Conservation (phyloP, 495 filamentous ascomycete species). For the Rhypophila decipiens region DNA sequence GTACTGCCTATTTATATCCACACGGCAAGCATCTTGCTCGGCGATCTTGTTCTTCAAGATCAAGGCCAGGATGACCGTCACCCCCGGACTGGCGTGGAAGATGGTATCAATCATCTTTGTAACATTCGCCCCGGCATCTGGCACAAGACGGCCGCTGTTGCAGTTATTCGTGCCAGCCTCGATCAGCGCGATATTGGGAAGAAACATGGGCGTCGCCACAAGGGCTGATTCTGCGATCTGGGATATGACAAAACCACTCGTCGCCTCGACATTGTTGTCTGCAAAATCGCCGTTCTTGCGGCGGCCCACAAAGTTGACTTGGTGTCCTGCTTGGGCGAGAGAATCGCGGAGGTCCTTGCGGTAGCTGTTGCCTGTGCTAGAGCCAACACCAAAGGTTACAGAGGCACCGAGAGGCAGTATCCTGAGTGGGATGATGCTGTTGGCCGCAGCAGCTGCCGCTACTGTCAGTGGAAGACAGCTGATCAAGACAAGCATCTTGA, state of each 20-base stretch:
- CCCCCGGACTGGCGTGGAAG: constrained; percentile 29
- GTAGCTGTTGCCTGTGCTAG: constrained; percentile 48
- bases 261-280: constrained; percentile 34
- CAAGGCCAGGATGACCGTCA: constrained; percentile 41
- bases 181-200: constrained; percentile 35
- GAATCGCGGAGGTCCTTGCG: constrained; percentile 37
- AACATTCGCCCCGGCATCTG: constrained; percentile 26
- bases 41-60: constrained; percentile 35
- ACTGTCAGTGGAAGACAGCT: neutral
- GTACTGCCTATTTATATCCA: constrained; percentile 31
- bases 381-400: constrained; percentile 49
- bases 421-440: constrained; percentile 24
- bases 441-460: neutral
- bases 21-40: constrained; percentile 26
- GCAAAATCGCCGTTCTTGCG: constrained; percentile 30
- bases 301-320: constrained; percentile 33
- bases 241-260: constrained; percentile 27
- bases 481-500: neutral
- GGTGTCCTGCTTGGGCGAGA: constrained; percentile 26
- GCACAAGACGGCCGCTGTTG: constrained; percentile 16
- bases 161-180: constrained; percentile 38
- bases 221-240: constrained; percentile 28
- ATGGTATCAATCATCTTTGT: constrained; percentile 31
- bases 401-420: constrained; percentile 54
- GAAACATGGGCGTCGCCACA: constrained; percentile 20